These are phyloP conservation scores for Terfezia boudieri DNA, from an alignment of 495 filamentous ascomycete species.

Conservation along the genomic window DNA sequence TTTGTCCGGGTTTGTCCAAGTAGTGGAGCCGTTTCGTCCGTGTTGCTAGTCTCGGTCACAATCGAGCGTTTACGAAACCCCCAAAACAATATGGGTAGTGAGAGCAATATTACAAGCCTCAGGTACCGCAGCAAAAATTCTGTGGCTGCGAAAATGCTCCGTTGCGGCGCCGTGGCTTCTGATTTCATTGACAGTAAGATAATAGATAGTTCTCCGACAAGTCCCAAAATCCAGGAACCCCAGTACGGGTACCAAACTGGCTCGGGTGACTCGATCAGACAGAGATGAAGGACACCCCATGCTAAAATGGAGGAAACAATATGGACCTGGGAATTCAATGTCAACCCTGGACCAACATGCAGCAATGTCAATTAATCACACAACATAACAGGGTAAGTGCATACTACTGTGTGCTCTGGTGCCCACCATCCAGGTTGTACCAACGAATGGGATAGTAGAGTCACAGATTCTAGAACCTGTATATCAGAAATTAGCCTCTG, in stretches of 20 bases:
- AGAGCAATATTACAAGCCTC: conserved; percentile 18
- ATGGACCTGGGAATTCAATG: conserved; percentile 19
- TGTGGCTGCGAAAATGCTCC: conserved; percentile 4
- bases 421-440: conserved; percentile 23
- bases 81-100: conserved; percentile 15
- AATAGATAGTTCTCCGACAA: conserved; percentile 29
- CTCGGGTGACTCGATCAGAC: conserved; percentile 25
- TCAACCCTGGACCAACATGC: conserved; percentile 23
- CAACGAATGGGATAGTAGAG: conserved; percentile 22
- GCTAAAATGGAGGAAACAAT: conserved; percentile 32
- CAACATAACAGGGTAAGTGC: not conserved
- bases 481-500: too few relatives aligned
- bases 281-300: conserved; percentile 31
- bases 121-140: conserved; percentile 10
- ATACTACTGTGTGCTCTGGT: conserved; percentile 28
- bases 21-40: conserved; percentile 18
- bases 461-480: conserved; percentile 23
- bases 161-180: not conserved
- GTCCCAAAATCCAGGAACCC: conserved; percentile 31
- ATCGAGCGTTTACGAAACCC: conserved; percentile 2
- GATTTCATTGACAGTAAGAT: conserved; percentile 15
- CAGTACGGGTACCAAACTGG: conserved; percentile 40
- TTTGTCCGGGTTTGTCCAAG: conserved; percentile 5
- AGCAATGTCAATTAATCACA: conserved; percentile 24
- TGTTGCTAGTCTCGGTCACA: conserved; percentile 3